A percentile compares a stretch with the other conserved stretches of the same genome.
phyloP scores from a whole-genome alignment of 306 rosid genomes.

The Corylus avellana region DNA sequence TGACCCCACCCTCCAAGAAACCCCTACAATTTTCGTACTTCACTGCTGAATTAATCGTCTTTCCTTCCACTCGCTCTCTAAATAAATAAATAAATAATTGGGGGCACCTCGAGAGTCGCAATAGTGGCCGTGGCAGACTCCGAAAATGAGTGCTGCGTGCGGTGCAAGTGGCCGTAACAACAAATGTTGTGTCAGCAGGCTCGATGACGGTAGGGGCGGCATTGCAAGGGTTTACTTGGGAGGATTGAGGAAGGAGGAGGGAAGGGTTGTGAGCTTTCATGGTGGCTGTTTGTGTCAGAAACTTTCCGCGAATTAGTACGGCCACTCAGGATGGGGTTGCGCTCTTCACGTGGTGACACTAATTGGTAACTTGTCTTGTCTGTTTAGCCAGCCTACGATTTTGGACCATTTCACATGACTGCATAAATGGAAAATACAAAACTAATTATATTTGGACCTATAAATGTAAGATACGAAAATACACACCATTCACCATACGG shows the following conservation, averaged over 20 bases:
- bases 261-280: not conserved
- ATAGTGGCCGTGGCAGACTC: no score
- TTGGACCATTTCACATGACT: constrained; percentile 18
- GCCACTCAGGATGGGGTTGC: not conserved
- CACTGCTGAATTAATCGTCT: not conserved
- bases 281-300: constrained; percentile 18
- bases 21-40: not conserved
- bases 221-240: no score
- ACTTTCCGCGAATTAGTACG: not conserved
- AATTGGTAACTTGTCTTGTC: constrained; percentile 8
- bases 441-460: not conserved
- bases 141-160: no score
- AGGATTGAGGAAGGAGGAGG: not conserved
- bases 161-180: no score
- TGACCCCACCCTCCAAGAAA: constrained; percentile 15
- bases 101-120: no score
- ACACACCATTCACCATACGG: no score
- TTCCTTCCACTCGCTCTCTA: not conserved
- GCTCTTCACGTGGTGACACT: constrained; percentile 25
- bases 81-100: no score
- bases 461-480: no score
- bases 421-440: not conserved
- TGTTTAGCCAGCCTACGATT: constrained; percentile 4
- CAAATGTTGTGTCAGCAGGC: no score
- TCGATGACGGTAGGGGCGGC: not conserved